Base-by-base conservation (phyloP, 352 stramenopile species). In the Phytophthora melonis region DNA sequence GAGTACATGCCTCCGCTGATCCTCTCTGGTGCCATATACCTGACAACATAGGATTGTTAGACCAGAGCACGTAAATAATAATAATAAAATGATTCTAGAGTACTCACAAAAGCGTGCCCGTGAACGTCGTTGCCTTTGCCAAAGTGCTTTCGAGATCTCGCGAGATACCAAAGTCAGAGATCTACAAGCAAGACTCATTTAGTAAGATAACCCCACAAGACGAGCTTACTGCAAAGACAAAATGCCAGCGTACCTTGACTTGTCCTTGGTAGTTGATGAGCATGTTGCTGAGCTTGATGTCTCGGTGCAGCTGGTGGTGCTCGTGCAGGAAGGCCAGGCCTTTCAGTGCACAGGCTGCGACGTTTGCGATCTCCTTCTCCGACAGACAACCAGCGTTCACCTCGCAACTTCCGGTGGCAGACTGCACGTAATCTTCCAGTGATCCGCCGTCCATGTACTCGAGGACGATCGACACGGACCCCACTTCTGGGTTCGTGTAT, bases 251-350 rank as follows among this genome's bases (percentile, higher is more conserved):
- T 58, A 90, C 83, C 79, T 96, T 96, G 63, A 95, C 87, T 66
- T 90, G 72, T 0, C 88, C 87, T 41, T 83, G 70, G 19, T 87
- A 79, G 72, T 97, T 98, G 45, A 98, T 88, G 10, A 99, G 87
- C 77, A 99, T 94, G 79, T 99, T 99, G 66, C 90, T 97, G 19
- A 97, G 91, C 66, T 99, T 99, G 70, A 99, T 97, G 43, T 99
- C 96, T 45, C 96, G 89, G 70, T 99, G 96, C 6, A 99, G 68
- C 39, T 98, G 92, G 47, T 96, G 88, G 58, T 94, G 83, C 32
- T 92, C 81, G 64, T 98, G 94, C 36, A 98, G 64, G 66, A 97
- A 98, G 0, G 78, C 78, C 2, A 98, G 77, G 0, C 93, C 95
- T 58, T 91, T 86, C 4, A 98, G 77, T 5, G 84, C 90, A 36